Evolutionary conservation across 148 eudicot species (phyloP).

Genomic region (Diospyros kaki): DNA sequence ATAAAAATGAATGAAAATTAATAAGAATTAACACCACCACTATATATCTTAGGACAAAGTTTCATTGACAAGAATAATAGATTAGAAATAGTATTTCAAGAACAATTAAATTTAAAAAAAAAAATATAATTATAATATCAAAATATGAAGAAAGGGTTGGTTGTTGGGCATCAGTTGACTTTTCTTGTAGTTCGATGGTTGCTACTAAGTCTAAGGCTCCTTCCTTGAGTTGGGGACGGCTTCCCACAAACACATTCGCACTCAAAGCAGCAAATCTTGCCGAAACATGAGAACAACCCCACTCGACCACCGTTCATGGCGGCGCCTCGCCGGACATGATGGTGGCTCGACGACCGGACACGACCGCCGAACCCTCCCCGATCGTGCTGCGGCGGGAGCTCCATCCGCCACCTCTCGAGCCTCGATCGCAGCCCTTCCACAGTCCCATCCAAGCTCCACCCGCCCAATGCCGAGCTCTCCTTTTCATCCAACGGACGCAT

Average conservation of each 20-base stretch:
- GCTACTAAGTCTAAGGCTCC: too few species aligned
- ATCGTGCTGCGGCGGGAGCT: constrained; percentile 12
- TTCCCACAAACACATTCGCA: constrained; percentile 42
- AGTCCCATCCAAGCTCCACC: constrained; percentile 54
- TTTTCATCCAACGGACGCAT: constrained; percentile 40
- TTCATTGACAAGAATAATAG: too few species aligned
- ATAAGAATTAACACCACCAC: too few species aligned
- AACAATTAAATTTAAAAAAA: too few species aligned
- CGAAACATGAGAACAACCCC: constrained; percentile 37
- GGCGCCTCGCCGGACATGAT: neutral
- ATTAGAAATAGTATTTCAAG: too few species aligned
- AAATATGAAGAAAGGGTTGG: too few species aligned
- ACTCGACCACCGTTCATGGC: neutral
- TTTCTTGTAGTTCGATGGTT: too few species aligned
- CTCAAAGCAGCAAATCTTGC: constrained; percentile 33
- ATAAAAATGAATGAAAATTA: too few species aligned
- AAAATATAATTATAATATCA: too few species aligned
- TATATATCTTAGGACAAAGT: too few species aligned
- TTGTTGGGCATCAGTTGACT: too few species aligned
- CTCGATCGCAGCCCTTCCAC: constrained; percentile 57
- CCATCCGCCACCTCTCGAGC: constrained; percentile 57
- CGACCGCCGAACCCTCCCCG: constrained; percentile 2
- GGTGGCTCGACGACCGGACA: constrained; percentile 16
- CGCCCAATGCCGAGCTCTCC: constrained; percentile 36
- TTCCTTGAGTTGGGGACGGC: constrained; percentile 9